Conservation (phyloP, 192 early-diverging fungal species). For the Haplosporangium gracile region DNA sequence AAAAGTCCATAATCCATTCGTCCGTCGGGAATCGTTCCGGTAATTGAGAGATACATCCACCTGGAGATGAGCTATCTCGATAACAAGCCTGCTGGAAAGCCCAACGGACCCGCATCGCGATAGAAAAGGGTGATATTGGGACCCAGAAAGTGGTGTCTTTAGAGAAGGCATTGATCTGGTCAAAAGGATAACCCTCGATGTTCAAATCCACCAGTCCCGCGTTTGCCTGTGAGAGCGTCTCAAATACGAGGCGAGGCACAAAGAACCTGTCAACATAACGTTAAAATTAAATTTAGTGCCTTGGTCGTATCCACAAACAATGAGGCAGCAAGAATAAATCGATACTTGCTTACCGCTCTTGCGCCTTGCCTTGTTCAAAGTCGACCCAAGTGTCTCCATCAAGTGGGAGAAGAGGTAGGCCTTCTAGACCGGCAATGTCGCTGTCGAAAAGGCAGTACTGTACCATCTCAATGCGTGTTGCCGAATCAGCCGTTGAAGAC, state of each 20-base stretch:
- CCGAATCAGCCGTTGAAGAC: neutral
- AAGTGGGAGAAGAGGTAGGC: conserved; percentile 28
- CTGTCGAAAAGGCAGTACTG: conserved; percentile 23
- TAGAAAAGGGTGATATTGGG: neutral
- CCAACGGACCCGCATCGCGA: neutral
- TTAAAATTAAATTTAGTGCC: neutral
- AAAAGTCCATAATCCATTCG: conserved; percentile 26
- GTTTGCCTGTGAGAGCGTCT: conserved; percentile 9
- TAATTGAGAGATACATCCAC: neutral
- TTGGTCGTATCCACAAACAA: neutral
- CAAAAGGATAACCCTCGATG: neutral
- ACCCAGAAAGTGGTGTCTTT: conserved; percentile 4
- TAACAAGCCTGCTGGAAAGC: neutral
- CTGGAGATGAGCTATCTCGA: neutral
- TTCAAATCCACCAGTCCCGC: conserved; percentile 14
- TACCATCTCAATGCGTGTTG: conserved; percentile 12
- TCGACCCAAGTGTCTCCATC: conserved; percentile 27
- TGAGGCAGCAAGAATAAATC: neutral
- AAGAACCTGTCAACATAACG: neutral
- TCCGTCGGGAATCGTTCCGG: conserved; percentile 5
- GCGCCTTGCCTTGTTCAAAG: neutral
- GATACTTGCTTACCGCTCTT: neutral
- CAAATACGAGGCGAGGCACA: neutral
- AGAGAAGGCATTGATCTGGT: neutral
- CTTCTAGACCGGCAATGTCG: conserved; percentile 25